Evolutionary conservation across 306 rosid species (phyloP), one percentile per base, ranked within the genome.

Genomic region (Sicyos baderoa): DNA sequence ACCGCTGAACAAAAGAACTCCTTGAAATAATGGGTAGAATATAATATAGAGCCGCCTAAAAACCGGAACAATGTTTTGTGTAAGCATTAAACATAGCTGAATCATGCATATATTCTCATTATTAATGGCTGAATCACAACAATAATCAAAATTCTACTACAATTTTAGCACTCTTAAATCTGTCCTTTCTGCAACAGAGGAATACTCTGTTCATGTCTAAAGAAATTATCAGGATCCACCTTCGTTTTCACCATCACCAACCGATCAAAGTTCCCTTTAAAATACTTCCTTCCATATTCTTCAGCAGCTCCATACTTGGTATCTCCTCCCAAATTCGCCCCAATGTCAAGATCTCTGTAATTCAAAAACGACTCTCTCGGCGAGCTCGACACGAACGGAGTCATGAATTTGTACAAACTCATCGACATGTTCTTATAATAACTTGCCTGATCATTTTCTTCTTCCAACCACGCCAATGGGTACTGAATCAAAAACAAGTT

Each of bases 341-440:
- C 90, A 74, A 86, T 54, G 18, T 85, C 97, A 0, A 86, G 86
- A 68, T 91, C 95, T 40, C 90, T 80, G 7, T 87, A 86, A 23
- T 91, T 91, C 75, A 91, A 78, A 47, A 84, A 91, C 13, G 91
- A 86, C 7, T 77, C 80, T 69, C 95, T 91, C 2, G 95, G 95
- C 47, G 72, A 75, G 50, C 73, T 77, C 0, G 95, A 82, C 1
- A 85, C 93, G 58, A 80, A 85, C 40, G 95, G 89, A 18, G 86
- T 67, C 97, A 88, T 86, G 75, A 76, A 84, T 19, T 74, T 74
- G 22, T 82, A 76, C 17, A 85, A 79, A 58, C 80, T 82, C 78
- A 84, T 77, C 3, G 82, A 85, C 91, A 88, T 80, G 0, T 75
- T 79, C 7, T 75, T 3, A 54, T 87, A 88, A 67, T 72, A 76